phyloP scores from a whole-genome alignment of 257 asterid genomes.

The Primulina eburnea region DNA sequence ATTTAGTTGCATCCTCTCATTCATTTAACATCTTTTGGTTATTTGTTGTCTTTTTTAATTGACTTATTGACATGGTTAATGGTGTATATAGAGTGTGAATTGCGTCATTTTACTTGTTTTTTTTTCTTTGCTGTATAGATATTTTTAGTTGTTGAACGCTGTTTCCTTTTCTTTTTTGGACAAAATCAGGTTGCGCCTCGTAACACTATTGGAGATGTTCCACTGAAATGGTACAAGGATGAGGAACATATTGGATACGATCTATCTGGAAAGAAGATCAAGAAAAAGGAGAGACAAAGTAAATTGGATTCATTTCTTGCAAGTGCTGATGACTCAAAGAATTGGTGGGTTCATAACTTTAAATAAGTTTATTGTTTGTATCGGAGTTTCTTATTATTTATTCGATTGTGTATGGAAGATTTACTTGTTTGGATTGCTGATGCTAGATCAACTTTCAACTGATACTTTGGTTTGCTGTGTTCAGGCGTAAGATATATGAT shows the following conservation, averaged over 20 bases:
- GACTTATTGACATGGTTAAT: background rate
- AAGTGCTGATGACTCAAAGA: constrained; percentile 68
- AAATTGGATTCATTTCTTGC: constrained; percentile 79
- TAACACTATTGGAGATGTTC: constrained; percentile 88
- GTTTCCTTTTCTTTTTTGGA: constrained; percentile 22
- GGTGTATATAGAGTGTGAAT: background rate
- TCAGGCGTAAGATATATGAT: constrained; percentile 82
- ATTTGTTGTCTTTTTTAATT: constrained; percentile 6
- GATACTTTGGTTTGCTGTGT: constrained; percentile 17
- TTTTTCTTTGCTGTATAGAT: background rate
- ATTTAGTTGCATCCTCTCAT: constrained; percentile 2
- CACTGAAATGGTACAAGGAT: constrained; percentile 80
- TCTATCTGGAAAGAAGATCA: constrained; percentile 81
- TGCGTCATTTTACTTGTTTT: too few relatives aligned
- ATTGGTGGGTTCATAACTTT: constrained; percentile 53
- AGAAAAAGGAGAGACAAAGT: constrained; percentile 77
- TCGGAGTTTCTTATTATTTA: background rate
- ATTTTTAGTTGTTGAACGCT: constrained; percentile 18
- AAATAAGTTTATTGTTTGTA: constrained; percentile 9
- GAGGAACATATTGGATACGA: constrained; percentile 98
- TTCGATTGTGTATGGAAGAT: constrained; percentile 1
- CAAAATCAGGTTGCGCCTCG: constrained; percentile 76
- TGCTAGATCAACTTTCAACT: constrained; percentile 13
- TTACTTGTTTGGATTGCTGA: constrained; percentile 8
- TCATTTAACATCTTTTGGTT: background rate